phyloP scores from a whole-genome alignment of 257 asterid species.

The Scutellaria baicalensis region DNA sequence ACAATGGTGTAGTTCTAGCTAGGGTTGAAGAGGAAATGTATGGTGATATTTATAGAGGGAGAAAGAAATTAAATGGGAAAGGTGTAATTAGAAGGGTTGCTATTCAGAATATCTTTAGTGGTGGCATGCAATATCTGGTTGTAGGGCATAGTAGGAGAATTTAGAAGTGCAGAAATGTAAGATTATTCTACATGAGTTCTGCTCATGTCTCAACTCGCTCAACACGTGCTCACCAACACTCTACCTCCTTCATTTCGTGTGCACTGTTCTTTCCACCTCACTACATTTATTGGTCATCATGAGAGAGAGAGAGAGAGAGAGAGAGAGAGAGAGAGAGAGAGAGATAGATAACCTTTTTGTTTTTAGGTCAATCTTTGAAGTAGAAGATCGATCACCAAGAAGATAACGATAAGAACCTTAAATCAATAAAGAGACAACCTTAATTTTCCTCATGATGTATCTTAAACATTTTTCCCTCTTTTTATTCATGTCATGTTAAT shows the following conservation, averaged over 20 bases:
- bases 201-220: slow-evolving; percentile 11
- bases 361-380: not conserved
- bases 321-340: too few relatives aligned
- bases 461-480: too few relatives aligned
- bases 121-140: not conserved
- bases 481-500: too few relatives aligned
- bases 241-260: slow-evolving; percentile 5
- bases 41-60: slow-evolving; percentile 12
- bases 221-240: slow-evolving; percentile 18
- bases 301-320: not conserved
- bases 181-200: slow-evolving; percentile 11
- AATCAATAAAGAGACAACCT: too few relatives aligned
- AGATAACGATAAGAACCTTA: too few relatives aligned
- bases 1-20: slow-evolving; percentile 5
- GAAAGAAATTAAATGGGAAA: not conserved
- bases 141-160: slow-evolving; percentile 3
- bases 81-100: not conserved
- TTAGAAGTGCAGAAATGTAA: not conserved
- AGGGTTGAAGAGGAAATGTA: not conserved
- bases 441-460: too few relatives aligned
- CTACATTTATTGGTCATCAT: too few relatives aligned
- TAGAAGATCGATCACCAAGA: not conserved
- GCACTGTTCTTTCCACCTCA: not conserved
- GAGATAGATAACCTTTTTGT: too few relatives aligned
- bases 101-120: not conserved